Evolutionary conservation across 169 alveolate species (phyloP).

Genomic region (Miamiensis avidus): DNA sequence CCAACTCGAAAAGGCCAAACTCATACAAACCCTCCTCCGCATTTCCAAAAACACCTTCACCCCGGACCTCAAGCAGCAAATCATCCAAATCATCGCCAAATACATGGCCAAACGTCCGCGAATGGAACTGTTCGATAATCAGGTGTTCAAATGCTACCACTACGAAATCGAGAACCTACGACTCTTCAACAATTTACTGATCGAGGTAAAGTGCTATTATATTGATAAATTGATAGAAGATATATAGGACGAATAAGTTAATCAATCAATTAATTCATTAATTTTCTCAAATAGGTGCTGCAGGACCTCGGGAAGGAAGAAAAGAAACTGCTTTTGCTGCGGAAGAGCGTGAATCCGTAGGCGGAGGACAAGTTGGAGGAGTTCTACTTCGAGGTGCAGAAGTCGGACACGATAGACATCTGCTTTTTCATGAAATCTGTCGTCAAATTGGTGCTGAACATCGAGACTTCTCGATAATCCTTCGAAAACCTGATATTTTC

Average conservation of each 20-base stretch:
- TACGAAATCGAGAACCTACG: conserved; percentile 9
- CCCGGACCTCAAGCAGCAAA: background rate
- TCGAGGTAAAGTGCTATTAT: background rate
- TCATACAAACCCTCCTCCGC: background rate
- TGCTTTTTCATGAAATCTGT: background rate
- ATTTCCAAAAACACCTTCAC: background rate
- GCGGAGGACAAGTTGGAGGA: background rate
- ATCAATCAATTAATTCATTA: too few relatives aligned
- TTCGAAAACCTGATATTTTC: background rate
- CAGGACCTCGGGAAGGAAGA: background rate
- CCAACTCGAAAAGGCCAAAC: conserved; percentile 4
- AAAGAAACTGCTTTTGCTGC: background rate
- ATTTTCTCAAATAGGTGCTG: background rate
- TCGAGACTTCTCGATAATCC: background rate
- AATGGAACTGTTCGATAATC: conserved; percentile 14
- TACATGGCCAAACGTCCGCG: conserved; percentile 8
- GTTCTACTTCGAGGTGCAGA: too few relatives aligned
- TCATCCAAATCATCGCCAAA: conserved; percentile 1
- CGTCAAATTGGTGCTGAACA: background rate
- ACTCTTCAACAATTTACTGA: background rate
- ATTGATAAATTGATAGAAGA: background rate
- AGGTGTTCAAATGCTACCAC: conserved; percentile 14
- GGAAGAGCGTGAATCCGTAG: background rate
- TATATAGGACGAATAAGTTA: too few relatives aligned
- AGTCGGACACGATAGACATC: background rate